Conservation (phyloP, 495 filamentous ascomycete species). For the Hamigera avellanea region DNA sequence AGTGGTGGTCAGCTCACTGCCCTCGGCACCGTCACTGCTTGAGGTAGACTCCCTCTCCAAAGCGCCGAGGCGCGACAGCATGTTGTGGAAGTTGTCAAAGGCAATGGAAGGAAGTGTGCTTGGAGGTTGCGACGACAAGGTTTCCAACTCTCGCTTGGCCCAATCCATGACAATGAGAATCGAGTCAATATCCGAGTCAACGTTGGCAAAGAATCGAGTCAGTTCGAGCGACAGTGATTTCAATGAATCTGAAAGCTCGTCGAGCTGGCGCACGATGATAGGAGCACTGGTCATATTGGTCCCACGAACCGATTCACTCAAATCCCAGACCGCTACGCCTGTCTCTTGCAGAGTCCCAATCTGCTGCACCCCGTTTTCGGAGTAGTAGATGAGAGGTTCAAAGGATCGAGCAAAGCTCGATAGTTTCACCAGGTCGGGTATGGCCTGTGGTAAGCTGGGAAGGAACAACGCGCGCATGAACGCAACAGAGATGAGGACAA, state of each 20-base stretch:
- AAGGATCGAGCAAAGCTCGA: conserved; percentile 79
- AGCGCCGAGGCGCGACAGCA: conserved; percentile 55
- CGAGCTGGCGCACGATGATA: conserved; percentile 72
- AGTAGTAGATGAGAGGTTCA: conserved; percentile 85
- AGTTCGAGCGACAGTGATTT: conserved; percentile 72
- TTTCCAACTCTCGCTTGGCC: conserved; percentile 69
- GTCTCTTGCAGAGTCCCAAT: conserved; percentile 80
- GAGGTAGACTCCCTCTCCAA: conserved; percentile 38
- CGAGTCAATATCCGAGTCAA: conserved; percentile 83
- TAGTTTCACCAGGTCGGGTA: conserved; percentile 82
- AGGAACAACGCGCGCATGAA: conserved; percentile 55
- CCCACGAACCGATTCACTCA: conserved; percentile 75
- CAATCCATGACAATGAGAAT: conserved; percentile 93
- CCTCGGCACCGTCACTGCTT: conserved; percentile 19
- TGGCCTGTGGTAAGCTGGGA: conserved; percentile 52
- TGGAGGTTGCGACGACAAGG: conserved; percentile 40
- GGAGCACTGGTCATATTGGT: conserved; percentile 83
- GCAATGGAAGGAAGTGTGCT: conserved; percentile 48
- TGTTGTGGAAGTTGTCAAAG: conserved; percentile 69
- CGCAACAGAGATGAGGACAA: conserved; percentile 45
- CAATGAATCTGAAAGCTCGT: conserved; percentile 69
- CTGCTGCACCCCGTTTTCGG: conserved; percentile 74
- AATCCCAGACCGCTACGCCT: conserved; percentile 82
- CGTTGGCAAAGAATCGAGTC: conserved; percentile 79
- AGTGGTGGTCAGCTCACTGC: conserved; percentile 18